phyloP scores from a whole-genome alignment of 1,139 yeast genomes.

The Pichia sp. region DNA sequence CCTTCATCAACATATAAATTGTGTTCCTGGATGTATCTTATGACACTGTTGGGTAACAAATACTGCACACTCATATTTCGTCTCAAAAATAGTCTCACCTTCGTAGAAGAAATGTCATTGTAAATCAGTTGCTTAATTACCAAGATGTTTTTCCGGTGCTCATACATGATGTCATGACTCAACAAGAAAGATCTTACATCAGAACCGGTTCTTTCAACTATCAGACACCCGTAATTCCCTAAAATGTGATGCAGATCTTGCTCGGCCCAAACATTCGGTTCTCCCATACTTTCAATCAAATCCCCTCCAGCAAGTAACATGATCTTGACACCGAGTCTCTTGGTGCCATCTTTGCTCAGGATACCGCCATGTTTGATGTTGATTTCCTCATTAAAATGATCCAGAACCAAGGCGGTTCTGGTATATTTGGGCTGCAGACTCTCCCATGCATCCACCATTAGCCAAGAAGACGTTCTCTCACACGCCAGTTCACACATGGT shows the following conservation, averaged over 20 bases:
- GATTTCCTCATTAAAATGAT: constrained; percentile 93
- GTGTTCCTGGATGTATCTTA: constrained; percentile 89
- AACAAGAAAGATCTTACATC: constrained; percentile 89
- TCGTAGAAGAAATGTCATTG: constrained; percentile 92
- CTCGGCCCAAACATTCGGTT: constrained; percentile 98
- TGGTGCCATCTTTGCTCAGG: constrained; percentile 54
- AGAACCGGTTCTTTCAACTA: constrained; percentile 93
- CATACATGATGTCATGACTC: constrained; percentile 95
- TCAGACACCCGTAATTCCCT: constrained; percentile 92
- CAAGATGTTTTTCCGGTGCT: constrained; percentile 85
- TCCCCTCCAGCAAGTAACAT: constrained; percentile 98
- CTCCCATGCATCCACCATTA: constrained; percentile 99
- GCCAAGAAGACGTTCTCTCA: constrained; percentile 93
- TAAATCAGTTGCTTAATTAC: constrained; percentile 94
- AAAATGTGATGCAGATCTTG: constrained; percentile 89
- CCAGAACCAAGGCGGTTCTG: constrained; percentile 90
- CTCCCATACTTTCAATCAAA: constrained; percentile 98
- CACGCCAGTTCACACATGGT: constrained; percentile 98
- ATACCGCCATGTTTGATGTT: constrained; percentile 87
- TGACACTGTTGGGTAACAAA: constrained; percentile 86
- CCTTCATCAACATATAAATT: constrained; percentile 74
- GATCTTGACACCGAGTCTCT: constrained; percentile 64
- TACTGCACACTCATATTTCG: constrained; percentile 97
- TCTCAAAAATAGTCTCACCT: constrained; percentile 82
- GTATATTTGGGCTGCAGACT: constrained; percentile 86